Percentiles rank a stretch among this genome's conserved stretches.
phyloP scores from a whole-genome alignment of 192 early-diverging fungal species.

The Pecoramyces ruminantium region DNA sequence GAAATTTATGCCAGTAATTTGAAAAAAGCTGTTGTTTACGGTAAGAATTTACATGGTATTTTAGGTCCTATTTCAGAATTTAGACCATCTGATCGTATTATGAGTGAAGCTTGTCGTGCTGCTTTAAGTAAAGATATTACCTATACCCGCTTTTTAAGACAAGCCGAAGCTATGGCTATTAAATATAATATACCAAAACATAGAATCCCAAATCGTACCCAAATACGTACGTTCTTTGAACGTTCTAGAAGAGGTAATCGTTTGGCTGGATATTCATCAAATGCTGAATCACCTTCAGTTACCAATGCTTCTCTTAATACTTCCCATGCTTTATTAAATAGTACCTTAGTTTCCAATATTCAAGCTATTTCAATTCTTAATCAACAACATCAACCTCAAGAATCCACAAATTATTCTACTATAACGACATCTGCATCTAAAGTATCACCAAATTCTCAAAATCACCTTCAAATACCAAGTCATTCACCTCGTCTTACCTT shows the following conservation, averaged over 20 bases:
- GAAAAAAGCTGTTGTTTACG: neutral
- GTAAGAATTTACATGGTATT: neutral
- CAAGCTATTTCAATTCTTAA: too few species aligned
- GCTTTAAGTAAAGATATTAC: neutral
- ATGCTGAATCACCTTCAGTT: too few species aligned
- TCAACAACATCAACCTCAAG: too few species aligned
- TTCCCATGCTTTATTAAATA: neutral
- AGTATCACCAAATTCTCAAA: neutral
- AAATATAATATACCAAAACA: neutral
- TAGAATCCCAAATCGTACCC: neutral
- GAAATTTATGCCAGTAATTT: neutral
- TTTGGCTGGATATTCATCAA: too few species aligned
- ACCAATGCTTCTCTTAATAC: too few species aligned
- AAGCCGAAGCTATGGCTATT: neutral
- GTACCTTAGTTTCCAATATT: too few species aligned
- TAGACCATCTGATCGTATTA: neutral
- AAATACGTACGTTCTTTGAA: neutral
- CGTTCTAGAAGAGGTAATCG: neutral
- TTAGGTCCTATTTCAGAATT: neutral
- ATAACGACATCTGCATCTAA: too few species aligned
- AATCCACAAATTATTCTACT: too few species aligned
- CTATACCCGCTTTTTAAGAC: neutral
- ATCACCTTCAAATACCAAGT: neutral
- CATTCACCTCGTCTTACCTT: neutral
- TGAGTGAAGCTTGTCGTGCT: neutral